Conservation (phyloP, 148 eudicot species). For the Rheum nobile region DNA sequence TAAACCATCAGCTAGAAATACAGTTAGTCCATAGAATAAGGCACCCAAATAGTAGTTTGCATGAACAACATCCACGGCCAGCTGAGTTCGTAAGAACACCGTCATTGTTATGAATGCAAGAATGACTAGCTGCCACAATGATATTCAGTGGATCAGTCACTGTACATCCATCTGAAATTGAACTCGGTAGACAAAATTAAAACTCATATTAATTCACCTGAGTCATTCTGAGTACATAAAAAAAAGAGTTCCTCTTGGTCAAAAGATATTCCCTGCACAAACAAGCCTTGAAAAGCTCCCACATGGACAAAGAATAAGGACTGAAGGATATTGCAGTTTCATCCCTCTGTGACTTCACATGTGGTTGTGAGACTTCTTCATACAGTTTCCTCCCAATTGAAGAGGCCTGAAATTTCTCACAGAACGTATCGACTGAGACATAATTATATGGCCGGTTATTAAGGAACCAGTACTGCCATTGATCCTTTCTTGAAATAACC, state of each 20-base stretch:
- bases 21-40: constrained; percentile 45
- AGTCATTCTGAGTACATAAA: constrained; percentile 43
- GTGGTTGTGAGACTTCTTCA: constrained; percentile 37
- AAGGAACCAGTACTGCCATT: constrained; percentile 51
- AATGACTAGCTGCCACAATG: constrained; percentile 37
- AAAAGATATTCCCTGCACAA: constrained; percentile 69
- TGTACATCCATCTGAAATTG: background rate
- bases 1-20: constrained; percentile 49
- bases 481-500: constrained; percentile 83
- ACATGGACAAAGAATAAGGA: constrained; percentile 42
- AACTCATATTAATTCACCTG: constrained; percentile 30
- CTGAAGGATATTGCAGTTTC: constrained; percentile 34
- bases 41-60: constrained; percentile 62
- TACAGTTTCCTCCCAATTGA: constrained; percentile 29
- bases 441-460: constrained; percentile 26
- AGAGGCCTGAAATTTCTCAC: constrained; percentile 41
- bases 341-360: constrained; percentile 34
- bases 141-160: background rate
- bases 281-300: constrained; percentile 64
- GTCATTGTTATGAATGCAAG: constrained; percentile 51
- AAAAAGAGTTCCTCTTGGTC: constrained; percentile 61
- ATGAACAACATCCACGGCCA: constrained; percentile 45
- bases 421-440: constrained; percentile 33
- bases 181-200: background rate
- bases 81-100: constrained; percentile 45